These are phyloP conservation scores for Sporothrix humicola DNA, from an alignment of 2,329 filamentous ascomycete species.

Conservation along the genomic window DNA sequence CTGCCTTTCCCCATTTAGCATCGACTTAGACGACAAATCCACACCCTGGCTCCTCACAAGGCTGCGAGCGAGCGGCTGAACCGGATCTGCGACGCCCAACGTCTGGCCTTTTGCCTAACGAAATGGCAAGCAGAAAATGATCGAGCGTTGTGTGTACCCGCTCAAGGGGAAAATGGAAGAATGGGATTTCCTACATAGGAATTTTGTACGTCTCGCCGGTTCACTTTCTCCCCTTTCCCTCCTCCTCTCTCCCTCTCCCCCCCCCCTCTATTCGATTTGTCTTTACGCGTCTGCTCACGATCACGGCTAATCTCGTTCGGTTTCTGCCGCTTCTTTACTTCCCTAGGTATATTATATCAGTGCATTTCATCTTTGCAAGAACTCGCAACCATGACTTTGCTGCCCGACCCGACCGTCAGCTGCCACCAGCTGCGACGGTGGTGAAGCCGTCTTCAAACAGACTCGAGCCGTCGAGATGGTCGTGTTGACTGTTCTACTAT, in stretches of 20 bases:
- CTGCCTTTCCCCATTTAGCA: background rate
- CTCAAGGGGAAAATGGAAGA: background rate
- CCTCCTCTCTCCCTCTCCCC: background rate
- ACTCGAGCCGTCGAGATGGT: background rate
- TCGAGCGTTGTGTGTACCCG: background rate
- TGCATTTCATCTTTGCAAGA: background rate
- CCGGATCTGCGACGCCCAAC: constrained; percentile 8
- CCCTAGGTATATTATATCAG: background rate
- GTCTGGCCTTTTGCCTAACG: constrained; percentile 2
- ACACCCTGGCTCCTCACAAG: constrained; percentile 14
- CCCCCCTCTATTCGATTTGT: background rate
- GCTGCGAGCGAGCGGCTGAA: constrained; percentile 4
- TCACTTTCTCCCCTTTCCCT: background rate
- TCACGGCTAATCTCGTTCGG: constrained; percentile 20
- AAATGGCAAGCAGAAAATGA: background rate
- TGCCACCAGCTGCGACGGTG: constrained; percentile 21
- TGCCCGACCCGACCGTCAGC: background rate
- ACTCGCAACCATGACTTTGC: background rate
- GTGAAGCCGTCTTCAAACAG: constrained; percentile 16
- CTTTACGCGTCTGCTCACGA: constrained; percentile 14
- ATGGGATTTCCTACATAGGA: background rate
- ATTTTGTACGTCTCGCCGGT: constrained; percentile 1
- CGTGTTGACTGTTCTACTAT: too few species aligned
- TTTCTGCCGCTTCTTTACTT: background rate
- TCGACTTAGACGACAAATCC: background rate